These are phyloP conservation scores for Fusarium ambrosium DNA, from an alignment of 2,329 filamentous ascomycete species.

Conservation along the genomic window DNA sequence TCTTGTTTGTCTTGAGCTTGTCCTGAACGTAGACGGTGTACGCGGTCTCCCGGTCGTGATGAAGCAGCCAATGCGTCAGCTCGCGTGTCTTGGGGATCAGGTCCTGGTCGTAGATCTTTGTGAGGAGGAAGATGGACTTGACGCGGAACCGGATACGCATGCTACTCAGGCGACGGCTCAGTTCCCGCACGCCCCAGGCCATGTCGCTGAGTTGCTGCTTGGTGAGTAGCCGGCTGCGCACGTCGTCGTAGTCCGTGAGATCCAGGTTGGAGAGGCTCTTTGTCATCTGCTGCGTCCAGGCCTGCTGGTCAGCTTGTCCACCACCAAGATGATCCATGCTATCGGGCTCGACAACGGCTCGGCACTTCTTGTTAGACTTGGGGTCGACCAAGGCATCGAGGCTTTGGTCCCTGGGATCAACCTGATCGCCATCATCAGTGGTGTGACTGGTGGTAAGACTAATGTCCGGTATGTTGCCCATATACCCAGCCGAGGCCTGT, in stretches of 20 bases:
- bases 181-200: conserved; percentile 93
- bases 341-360: conserved; percentile 54
- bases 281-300: conserved; percentile 65
- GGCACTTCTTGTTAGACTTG: conserved; percentile 41
- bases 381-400: conserved; percentile 43
- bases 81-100: conserved; percentile 83
- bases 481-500: conserved; percentile 47
- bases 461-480: conserved; percentile 26
- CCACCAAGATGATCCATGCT: conserved; percentile 57
- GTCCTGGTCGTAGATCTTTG: conserved; percentile 89
- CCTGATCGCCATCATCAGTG: conserved; percentile 23
- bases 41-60: conserved; percentile 72
- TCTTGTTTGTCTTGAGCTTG: conserved; percentile 76
- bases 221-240: conserved; percentile 82
- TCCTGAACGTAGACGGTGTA: conserved; percentile 90
- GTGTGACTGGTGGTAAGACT: conserved; percentile 24
- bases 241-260: conserved; percentile 51
- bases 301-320: conserved; percentile 70
- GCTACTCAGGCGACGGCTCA: conserved; percentile 87
- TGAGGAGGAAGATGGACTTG: conserved; percentile 86
- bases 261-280: conserved; percentile 59
- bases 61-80: conserved; percentile 84
- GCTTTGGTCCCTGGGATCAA: conserved; percentile 32
- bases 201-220: conserved; percentile 97
- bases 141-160: conserved; percentile 87